Evolutionary conservation across 768 basidiomycete genomes (phyloP).

Genomic region (Suillus variegatus): DNA sequence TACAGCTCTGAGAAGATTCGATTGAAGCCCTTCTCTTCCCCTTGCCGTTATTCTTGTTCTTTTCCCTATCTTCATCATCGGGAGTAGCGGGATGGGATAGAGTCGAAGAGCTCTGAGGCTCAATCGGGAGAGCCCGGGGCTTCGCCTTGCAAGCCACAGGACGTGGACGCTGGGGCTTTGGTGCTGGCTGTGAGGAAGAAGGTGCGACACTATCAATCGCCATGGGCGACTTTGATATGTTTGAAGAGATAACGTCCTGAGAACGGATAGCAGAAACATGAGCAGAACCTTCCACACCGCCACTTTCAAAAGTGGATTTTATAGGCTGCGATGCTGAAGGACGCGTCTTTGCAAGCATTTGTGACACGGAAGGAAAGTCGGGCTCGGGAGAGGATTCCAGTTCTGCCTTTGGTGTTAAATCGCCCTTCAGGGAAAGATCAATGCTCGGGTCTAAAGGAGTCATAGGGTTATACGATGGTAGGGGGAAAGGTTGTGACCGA

Average conservation of each 20-base stretch:
- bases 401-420: not conserved
- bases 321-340: not conserved
- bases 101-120: not conserved
- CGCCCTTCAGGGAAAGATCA: slow-evolving; percentile 3
- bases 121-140: not conserved
- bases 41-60: not conserved
- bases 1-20: not conserved
- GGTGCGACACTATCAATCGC: not conserved
- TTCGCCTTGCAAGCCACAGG: slow-evolving; percentile 1
- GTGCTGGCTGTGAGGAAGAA: not conserved
- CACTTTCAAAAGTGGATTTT: not conserved
- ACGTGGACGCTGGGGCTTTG: not conserved
- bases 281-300: not conserved
- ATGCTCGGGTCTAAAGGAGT: slow-evolving; percentile 8
- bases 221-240: not conserved
- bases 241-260: not conserved
- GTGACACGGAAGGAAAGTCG: slow-evolving; percentile 1
- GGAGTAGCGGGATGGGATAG: not conserved
- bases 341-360: slow-evolving; percentile 6
- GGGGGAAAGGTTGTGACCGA: slow-evolving; percentile 23
- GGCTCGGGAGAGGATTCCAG: slow-evolving; percentile 8
- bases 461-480: slow-evolving; percentile 6
- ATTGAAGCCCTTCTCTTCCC: slow-evolving; percentile 5
- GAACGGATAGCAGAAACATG: not conserved
- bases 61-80: not conserved